phyloP scores from a whole-genome alignment of 1,284 basidiomycete genomes.

The Hymenochaete sp. region DNA sequence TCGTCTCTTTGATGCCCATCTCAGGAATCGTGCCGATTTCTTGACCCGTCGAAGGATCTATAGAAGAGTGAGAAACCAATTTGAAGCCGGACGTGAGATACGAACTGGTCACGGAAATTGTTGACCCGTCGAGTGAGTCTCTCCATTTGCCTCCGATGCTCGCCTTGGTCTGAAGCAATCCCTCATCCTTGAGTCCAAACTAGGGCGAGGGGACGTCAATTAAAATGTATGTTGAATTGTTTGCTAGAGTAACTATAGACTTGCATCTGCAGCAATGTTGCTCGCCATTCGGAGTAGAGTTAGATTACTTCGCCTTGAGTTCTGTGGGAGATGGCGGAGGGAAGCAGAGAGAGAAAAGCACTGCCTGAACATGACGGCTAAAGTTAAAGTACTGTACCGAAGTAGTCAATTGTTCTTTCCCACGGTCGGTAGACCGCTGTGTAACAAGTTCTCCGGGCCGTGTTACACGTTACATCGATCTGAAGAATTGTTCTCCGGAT shows the following conservation, averaged over 20 bases:
- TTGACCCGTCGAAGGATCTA: slow-evolving; percentile 81
- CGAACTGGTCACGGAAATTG: slow-evolving; percentile 70
- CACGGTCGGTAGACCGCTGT: too few species aligned
- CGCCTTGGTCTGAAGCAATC: slow-evolving; percentile 66
- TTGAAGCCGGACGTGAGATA: slow-evolving; percentile 16
- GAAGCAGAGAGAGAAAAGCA: slow-evolving; percentile 3
- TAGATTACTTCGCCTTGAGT: not conserved
- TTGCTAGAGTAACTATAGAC: not conserved
- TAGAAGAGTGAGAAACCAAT: not conserved
- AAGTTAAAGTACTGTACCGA: too few species aligned
- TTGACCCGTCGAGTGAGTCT: slow-evolving; percentile 63
- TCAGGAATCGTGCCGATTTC: slow-evolving; percentile 78
- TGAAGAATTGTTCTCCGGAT: too few species aligned
- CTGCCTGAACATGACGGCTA: slow-evolving; percentile 3
- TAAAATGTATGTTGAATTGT: not conserved
- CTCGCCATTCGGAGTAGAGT: slow-evolving; percentile 14
- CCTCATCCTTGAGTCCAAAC: slow-evolving; percentile 71
- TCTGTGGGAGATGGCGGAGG: slow-evolving; percentile 3
- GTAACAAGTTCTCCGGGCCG: too few species aligned
- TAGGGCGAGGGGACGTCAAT: slow-evolving; percentile 23
- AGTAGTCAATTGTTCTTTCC: not conserved
- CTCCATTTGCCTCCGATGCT: slow-evolving; percentile 81
- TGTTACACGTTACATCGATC: too few species aligned
- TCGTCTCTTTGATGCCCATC: slow-evolving; percentile 76
- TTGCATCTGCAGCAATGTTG: slow-evolving; percentile 2